Evolutionary conservation across 1,139 yeast genomes (phyloP).

Genomic region (Yamadazyma atlantica): DNA sequence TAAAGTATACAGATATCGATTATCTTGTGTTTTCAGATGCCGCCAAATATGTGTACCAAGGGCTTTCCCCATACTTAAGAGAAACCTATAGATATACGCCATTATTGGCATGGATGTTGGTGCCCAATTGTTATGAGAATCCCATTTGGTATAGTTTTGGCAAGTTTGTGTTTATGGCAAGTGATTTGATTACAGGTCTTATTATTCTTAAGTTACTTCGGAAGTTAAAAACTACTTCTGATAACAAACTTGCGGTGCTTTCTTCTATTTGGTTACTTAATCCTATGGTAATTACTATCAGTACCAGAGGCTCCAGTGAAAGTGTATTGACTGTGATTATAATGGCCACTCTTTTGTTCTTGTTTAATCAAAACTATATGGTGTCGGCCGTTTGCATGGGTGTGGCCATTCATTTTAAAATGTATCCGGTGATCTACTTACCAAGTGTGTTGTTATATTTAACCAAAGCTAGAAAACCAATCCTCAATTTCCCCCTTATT

Average conservation of each 20-base stretch:
- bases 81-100: conserved; percentile 96
- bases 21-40: conserved; percentile 94
- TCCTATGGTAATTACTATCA: conserved; percentile 93
- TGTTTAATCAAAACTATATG: conserved; percentile 29
- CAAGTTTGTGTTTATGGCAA: conserved; percentile 68
- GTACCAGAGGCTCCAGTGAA: conserved; percentile 93
- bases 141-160: conserved; percentile 64
- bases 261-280: conserved; percentile 81
- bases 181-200: conserved; percentile 81
- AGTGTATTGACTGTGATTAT: conserved; percentile 81
- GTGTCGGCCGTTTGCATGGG: conserved; percentile 73
- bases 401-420: conserved; percentile 80
- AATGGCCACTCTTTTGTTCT: conserved; percentile 54
- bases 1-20: conserved; percentile 91
- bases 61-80: conserved; percentile 72
- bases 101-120: conserved; percentile 74
- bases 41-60: conserved; percentile 62
- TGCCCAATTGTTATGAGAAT: conserved; percentile 58
- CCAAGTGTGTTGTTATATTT: conserved; percentile 48
- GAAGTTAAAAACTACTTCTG: conserved; percentile 21
- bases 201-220: conserved; percentile 49
- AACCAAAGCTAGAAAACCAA: conserved; percentile 20
- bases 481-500: conserved; percentile 28
- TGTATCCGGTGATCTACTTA: conserved; percentile 84
- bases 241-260: conserved; percentile 34